These are phyloP conservation scores for Gamarada debralockiae DNA, from an alignment of 495 filamentous ascomycete species.

Conservation along the genomic window DNA sequence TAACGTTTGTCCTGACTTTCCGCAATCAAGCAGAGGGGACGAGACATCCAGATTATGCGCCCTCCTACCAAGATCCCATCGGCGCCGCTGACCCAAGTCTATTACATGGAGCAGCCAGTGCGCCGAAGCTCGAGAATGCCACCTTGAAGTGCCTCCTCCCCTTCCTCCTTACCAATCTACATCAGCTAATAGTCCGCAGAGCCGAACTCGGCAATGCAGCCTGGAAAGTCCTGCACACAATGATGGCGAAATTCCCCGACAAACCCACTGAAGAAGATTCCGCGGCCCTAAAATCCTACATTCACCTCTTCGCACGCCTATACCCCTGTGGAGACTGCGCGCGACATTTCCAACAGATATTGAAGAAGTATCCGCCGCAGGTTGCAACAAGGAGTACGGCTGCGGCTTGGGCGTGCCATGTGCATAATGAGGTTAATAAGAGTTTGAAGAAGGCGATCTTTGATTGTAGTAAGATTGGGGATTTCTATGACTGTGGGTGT, in stretches of 20 bases:
- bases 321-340: conserved; percentile 98
- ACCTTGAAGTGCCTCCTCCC: conserved; percentile 69
- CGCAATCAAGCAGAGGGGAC: conserved; percentile 12
- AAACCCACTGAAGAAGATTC: conserved; percentile 79
- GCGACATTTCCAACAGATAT: conserved; percentile 78
- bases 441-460: conserved; percentile 76
- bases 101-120: conserved; percentile 78
- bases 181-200: conserved; percentile 34
- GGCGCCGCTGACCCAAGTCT: conserved; percentile 28
- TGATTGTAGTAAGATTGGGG: conserved; percentile 85
- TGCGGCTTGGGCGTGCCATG: conserved; percentile 87
- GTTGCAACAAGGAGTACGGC: conserved; percentile 78
- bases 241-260: conserved; percentile 89
- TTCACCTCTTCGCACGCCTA: conserved; percentile 85
- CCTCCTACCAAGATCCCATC: conserved; percentile 25
- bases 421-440: conserved; percentile 93
- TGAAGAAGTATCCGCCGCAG: conserved; percentile 86
- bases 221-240: conserved; percentile 94
- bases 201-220: conserved; percentile 84
- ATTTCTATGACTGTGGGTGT: conserved; percentile 95
- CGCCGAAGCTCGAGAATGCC: conserved; percentile 87
- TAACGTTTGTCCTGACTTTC: conserved; percentile 35
- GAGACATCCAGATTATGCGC: conserved; percentile 10
- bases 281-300: conserved; percentile 75
- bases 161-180: not conserved